These are phyloP conservation scores for Phlyctochytrium bullatum DNA, from an alignment of 192 early-diverging fungal genomes.

Conservation along the genomic window DNA sequence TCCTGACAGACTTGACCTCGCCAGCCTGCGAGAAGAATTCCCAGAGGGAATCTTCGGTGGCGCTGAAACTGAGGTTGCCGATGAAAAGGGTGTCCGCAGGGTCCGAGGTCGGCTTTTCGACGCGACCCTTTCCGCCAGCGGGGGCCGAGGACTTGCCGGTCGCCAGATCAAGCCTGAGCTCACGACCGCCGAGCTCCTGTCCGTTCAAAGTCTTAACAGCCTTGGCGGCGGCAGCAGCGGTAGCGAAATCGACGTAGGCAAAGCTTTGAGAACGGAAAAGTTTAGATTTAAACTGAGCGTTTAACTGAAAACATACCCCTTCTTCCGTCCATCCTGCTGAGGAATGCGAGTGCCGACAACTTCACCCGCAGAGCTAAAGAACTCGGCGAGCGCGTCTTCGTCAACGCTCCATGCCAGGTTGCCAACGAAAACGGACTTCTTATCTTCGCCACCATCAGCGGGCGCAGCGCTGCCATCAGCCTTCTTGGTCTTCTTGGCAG, in stretches of 20 bases:
- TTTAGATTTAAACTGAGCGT: background rate
- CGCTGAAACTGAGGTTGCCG: slow-evolving; percentile 72
- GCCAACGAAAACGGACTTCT: slow-evolving; percentile 57
- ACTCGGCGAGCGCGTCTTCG: slow-evolving; percentile 59
- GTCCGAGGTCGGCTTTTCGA: slow-evolving; percentile 45
- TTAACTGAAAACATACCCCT: slow-evolving; percentile 50
- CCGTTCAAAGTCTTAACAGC: slow-evolving; percentile 62
- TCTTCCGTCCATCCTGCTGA: slow-evolving; percentile 69
- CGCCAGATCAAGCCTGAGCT: slow-evolving; percentile 74
- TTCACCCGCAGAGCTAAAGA: slow-evolving; percentile 68
- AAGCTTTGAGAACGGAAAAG: slow-evolving; percentile 42
- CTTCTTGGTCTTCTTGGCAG: slow-evolving; percentile 20
- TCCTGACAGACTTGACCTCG: slow-evolving; percentile 54
- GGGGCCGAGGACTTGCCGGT: slow-evolving; percentile 39
- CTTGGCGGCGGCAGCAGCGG: slow-evolving; percentile 60
- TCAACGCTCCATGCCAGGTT: slow-evolving; percentile 69
- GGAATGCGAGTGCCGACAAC: slow-evolving; percentile 73
- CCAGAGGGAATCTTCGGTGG: slow-evolving; percentile 63
- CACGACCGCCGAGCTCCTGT: slow-evolving; percentile 79
- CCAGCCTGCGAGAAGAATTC: slow-evolving; percentile 57
- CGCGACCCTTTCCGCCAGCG: slow-evolving; percentile 29
- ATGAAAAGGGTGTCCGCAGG: slow-evolving; percentile 76
- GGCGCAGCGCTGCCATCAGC: background rate
- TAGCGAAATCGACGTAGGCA: slow-evolving; percentile 85
- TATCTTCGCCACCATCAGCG: background rate